Evolutionary conservation across 129 eudicot genomes (phyloP), one percentile per base, ranked within the genome.

Genomic region (Flaveria bidentis): DNA sequence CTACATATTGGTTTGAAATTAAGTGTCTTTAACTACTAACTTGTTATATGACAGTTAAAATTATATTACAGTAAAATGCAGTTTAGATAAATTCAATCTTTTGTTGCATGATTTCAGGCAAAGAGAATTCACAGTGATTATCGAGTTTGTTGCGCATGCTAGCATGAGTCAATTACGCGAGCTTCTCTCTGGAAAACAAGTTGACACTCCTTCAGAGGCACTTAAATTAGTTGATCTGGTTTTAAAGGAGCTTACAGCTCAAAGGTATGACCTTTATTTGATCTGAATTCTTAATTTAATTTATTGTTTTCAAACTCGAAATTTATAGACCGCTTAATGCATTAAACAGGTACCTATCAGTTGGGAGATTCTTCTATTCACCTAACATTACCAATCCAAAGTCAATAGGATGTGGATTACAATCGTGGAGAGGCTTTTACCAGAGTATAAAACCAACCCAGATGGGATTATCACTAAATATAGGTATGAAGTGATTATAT

Each of bases 341-440:
- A 17, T 33, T 12, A 76, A 22, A 50, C 51, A 91, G 96, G 90
- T 87, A 85, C 70, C 36, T 72, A n/a, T 82, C 92, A n/a, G 89
- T 88, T 61, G 97, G 97, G 68, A 86, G 96, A 50, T 85, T 88
- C 71, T 87, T 91, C 85, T 91, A 87, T 76, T 88, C 92, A 76
- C 89, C 97, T 9, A 69, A 80, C 47, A 75, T 91, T 49, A 83
- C 85, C 46, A 84, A 30, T 72, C 89, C 87, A 45, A 88, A 85
- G 66, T 79, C 91, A 73, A 82, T 89, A 52, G 92, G 96, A 75
- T 82, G 85, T 74, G 97, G 97, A 25, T 81, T 91, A 45, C 89
- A 91, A 67, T 82, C 90, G 56, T 91, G 97, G 97, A 84, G 96
- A 63, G 97, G 97, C 47, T 91, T 85, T 81, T 91, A 91, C 80